Evolutionary conservation across 495 filamentous ascomycete genomes (phyloP), one percentile per base, ranked within the genome.

Genomic region (Xylaria acuta): DNA sequence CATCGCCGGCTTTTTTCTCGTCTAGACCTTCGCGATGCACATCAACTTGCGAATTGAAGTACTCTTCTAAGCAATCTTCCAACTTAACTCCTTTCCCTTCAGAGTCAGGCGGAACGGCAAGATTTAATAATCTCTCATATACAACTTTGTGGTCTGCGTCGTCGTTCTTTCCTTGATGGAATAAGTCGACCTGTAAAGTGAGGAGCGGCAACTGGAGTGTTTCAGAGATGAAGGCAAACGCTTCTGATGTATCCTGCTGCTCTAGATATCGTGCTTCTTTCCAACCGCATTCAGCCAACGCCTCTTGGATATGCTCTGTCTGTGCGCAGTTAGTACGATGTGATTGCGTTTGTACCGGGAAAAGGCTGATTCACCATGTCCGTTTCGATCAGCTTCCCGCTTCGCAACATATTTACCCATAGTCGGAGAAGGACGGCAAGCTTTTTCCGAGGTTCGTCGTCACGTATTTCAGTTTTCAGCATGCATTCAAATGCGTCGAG

Each of bases 201-300:
- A 99, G 88, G 9, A 97, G 88, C 6, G 96, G 96, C 36, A 99
- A 81, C 71, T 97, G 90, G 41, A 99, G 85, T 47, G 89, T 93
- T 66, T 93, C 95, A 3, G 95, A 97, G 64, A 99, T 93, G 81
- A 97, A 97, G 0, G 90, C 92, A 78, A 98, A 99, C 2, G 95
- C 95, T 79, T 99, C 96, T 0, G 96, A 98, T 2, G 92, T 91
- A 81, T 99, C 96, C 76, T 99, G 96, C 79, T 99, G 96, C 69
- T 88, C 86, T 36, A 93, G 76, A 53, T 86, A 82, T 20, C 87
- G 86, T 45, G 95, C 95, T 60, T 97, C 95, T 76, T 88, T 84
- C 96, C 96, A 99, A 30, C 96, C 96, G 80, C 95, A 97, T 41
- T 89, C 90, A n/a, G 92, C 90, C 16, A 99, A 82, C 2, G 94